Conservation (phyloP, 2,329 filamentous ascomycete species). For the Talaromyces sp. region DNA sequence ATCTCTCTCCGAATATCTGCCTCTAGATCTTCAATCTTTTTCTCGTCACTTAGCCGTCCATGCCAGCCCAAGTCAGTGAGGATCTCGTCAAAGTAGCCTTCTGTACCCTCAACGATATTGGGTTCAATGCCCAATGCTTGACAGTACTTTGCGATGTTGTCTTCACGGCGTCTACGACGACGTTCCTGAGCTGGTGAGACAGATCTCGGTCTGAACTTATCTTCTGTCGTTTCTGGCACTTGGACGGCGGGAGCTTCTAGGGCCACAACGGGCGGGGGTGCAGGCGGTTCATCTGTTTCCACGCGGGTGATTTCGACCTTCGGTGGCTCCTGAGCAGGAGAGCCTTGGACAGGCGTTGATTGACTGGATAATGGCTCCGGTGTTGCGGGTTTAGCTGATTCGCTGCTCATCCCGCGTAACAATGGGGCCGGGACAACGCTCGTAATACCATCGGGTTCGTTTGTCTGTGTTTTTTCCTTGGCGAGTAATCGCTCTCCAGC, state of each 20-base stretch:
- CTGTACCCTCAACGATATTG: constrained; percentile 68
- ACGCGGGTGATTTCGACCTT: constrained; percentile 40
- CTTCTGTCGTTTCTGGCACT: constrained; percentile 22
- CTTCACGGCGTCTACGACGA: constrained; percentile 60
- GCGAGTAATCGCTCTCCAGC: constrained; percentile 74
- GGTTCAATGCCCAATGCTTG: constrained; percentile 74
- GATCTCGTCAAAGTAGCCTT: constrained; percentile 75
- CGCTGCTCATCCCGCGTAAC: constrained; percentile 39
- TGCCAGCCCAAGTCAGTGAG: constrained; percentile 88
- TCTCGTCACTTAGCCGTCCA: constrained; percentile 68
- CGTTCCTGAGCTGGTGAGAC: constrained; percentile 46
- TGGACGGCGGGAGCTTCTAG: constrained; percentile 18
- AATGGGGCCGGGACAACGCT: constrained; percentile 77
- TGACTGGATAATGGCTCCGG: constrained; percentile 22
- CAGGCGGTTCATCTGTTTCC: constrained; percentile 28
- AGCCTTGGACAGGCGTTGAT: constrained; percentile 13
- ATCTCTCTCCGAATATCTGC: constrained; percentile 81
- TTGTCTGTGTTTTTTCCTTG: constrained; percentile 53
- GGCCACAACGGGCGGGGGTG: constrained; percentile 24
- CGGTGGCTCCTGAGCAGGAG: constrained; percentile 27
- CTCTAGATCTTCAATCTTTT: constrained; percentile 76
- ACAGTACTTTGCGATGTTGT: constrained; percentile 75
- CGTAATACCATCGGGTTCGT: constrained; percentile 84
- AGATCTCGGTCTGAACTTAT: constrained; percentile 28
- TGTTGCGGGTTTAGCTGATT: constrained; percentile 31